These are phyloP conservation scores for Laguncularia racemosa DNA, from an alignment of 345 rosid species.

Conservation along the genomic window DNA sequence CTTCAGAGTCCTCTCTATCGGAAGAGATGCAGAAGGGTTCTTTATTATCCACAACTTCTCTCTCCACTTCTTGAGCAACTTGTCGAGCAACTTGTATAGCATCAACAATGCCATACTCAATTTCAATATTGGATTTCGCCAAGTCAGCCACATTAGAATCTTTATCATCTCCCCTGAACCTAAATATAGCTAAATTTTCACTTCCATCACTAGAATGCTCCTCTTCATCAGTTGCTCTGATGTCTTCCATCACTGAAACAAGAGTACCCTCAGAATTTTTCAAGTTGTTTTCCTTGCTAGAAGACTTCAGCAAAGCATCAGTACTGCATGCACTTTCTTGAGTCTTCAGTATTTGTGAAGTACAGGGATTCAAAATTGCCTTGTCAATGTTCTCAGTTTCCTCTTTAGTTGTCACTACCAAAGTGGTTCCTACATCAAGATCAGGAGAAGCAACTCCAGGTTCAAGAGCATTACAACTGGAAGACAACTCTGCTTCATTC, in stretches of 20 bases:
- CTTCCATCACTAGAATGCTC: conserved; percentile 26
- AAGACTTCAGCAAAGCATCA: conserved; percentile 24
- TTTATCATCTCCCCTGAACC: conserved; percentile 18
- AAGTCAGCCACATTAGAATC: conserved; percentile 34
- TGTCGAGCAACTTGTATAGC: conserved; percentile 87
- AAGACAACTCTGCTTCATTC: conserved; percentile 25
- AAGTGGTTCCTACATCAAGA: conserved; percentile 22
- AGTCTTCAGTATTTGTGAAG: conserved; percentile 16
- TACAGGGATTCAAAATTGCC: conserved; percentile 19
- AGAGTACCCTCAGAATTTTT: conserved; percentile 24
- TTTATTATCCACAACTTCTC: conserved; percentile 58
- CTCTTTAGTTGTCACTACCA: conserved; percentile 26
- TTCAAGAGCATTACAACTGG: conserved; percentile 31
- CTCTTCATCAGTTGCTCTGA: conserved; percentile 31
- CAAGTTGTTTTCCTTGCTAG: conserved; percentile 26
- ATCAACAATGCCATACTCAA: conserved; percentile 78
- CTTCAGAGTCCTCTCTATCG: conserved; percentile 32
- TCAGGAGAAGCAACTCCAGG: conserved; percentile 29
- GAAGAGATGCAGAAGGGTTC: conserved; percentile 64
- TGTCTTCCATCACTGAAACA: conserved; percentile 25
- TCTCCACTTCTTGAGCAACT: conserved; percentile 90
- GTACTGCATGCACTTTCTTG: conserved; percentile 29
- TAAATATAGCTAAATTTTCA: conserved; percentile 32
- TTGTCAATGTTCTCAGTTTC: conserved; percentile 19
- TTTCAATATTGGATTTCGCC: conserved; percentile 43